Base-by-base conservation (phyloP, 73 alveolate genomes). In the Blepharisma japonicum region DNA sequence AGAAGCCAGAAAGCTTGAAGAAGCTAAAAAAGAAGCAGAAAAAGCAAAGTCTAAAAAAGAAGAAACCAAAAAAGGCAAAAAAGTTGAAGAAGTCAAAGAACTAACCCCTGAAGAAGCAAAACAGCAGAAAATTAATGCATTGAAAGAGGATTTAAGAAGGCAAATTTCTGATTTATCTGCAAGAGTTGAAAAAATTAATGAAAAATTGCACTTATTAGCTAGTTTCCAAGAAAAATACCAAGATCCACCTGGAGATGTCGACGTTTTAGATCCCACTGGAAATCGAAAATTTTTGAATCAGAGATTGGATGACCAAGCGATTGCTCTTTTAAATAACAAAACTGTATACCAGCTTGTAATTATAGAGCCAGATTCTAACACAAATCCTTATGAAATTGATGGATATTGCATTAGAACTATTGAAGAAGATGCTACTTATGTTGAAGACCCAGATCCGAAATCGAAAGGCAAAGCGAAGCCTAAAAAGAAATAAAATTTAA, bases 21-120 rank as follows among this genome's bases (percentile, higher is more conserved):
- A 53, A 14, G 27, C n/a, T 11, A 53, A 53, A 53, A 53, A 53
- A 53, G 67, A 53, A 53, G 27, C 67, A 4, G 27, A 11, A 20
- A 11, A 53, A 53, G 23, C n/a, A 53, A 61, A 61, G 46, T 14
- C 14, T 14, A 61, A 61, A 25, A 53, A 53, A 53, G 67, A 53
- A 53, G 67, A 53, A 11, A 11, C 67, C 27, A 53, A 53, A 53
- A 53, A 53, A 53, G 67, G 27, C 27, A 53, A 53, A 53, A 53
- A 53, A 53, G 67, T 53, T 53, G 67, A 53, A 53, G 67, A 53
- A 53, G 67, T 4, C 23, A 53, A 53, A 53, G 67, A 53, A 20
- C 4, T 53, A 14, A 53, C 27, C 67, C 67, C 67, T 53, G 67
- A 53, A 53, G 67, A 53, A 53, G 23, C 23, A 14, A 53, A 53